Percentiles rank a stretch among this genome's conserved stretches.
Conservation (phyloP, 345 rosid genomes). For the Jatropha curcas region DNA sequence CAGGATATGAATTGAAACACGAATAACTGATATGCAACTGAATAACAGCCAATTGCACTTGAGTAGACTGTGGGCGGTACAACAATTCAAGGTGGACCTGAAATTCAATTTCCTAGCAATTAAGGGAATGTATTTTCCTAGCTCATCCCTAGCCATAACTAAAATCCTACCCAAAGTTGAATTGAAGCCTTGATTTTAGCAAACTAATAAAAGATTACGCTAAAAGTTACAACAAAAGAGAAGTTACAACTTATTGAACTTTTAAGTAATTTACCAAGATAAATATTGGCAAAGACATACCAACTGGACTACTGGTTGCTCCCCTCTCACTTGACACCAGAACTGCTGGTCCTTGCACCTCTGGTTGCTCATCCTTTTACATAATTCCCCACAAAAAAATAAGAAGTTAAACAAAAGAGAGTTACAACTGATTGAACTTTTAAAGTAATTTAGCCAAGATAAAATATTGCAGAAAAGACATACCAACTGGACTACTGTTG, state of each 20-base stretch:
- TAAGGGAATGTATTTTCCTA: background rate
- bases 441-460: too few species aligned
- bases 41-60: too few species aligned
- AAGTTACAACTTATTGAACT: background rate
- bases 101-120: too few species aligned
- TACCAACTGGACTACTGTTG: too few species aligned
- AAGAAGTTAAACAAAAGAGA: too few species aligned
- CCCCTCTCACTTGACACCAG: constrained; percentile 84
- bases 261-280: too few species aligned
- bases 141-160: background rate
- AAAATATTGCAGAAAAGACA: too few species aligned
- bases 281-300: constrained; percentile 30
- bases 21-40: too few species aligned
- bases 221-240: background rate
- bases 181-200: background rate
- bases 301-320: constrained; percentile 83
- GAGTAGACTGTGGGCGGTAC: too few species aligned
- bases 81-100: too few species aligned
- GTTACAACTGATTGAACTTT: too few species aligned
- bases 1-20: background rate
- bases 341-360: constrained; percentile 86
- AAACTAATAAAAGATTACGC: too few species aligned
- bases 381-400: constrained; percentile 3
- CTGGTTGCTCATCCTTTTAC: constrained; percentile 86
- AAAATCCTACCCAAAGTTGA: background rate